A percentile compares a stretch with the other conserved stretches of the same genome.
phyloP scores from a whole-genome alignment of 2,329 filamentous ascomycete species.

The Leptographium galeiforme region DNA sequence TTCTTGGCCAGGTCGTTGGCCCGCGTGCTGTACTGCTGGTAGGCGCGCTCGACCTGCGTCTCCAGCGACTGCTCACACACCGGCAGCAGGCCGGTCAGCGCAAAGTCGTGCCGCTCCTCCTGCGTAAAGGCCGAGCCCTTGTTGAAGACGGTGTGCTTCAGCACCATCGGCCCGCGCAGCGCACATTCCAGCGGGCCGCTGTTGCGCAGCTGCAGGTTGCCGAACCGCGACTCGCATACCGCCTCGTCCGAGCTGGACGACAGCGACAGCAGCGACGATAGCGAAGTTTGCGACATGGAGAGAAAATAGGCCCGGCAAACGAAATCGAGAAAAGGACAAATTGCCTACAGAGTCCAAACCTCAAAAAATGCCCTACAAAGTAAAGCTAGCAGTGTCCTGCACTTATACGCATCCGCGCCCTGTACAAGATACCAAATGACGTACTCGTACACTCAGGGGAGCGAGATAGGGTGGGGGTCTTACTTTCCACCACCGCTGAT shows the following conservation, averaged over 20 bases:
- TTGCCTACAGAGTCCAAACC: neutral
- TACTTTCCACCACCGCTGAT: neutral
- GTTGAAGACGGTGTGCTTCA: constrained; percentile 60
- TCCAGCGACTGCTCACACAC: constrained; percentile 60
- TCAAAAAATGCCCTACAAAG: neutral
- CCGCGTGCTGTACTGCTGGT: constrained; percentile 59
- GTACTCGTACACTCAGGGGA: neutral
- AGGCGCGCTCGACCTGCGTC: constrained; percentile 63
- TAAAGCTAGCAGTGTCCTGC: neutral
- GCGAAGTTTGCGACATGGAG: neutral
- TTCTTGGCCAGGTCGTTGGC: constrained; percentile 64
- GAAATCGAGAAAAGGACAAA: neutral
- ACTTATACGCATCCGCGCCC: too few relatives aligned
- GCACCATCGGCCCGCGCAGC: constrained; percentile 36
- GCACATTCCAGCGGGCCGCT: constrained; percentile 35
- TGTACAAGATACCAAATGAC: neutral
- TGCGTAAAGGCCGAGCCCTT: constrained; percentile 68
- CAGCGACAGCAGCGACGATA: neutral
- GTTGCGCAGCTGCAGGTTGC: constrained; percentile 32
- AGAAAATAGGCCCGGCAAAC: neutral
- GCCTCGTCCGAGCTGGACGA: neutral
- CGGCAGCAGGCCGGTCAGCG: constrained; percentile 60
- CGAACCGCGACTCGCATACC: constrained; percentile 18
- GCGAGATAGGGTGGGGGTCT: neutral
- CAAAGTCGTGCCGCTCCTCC: constrained; percentile 56